phyloP scores from a whole-genome alignment of 1,139 yeast genomes.

The Suhomyces guaymorum region DNA sequence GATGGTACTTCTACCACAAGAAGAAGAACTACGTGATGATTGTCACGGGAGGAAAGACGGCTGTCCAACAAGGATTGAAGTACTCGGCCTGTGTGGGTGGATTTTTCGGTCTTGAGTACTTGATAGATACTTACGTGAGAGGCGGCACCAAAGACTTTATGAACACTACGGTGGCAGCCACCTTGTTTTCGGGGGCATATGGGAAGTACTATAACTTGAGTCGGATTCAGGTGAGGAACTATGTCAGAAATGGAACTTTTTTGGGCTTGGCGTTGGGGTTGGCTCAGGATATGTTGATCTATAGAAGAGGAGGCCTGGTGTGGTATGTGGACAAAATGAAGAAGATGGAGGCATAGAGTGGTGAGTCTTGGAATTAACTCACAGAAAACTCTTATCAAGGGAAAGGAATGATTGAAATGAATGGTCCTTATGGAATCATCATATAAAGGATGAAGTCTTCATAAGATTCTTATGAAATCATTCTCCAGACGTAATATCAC shows the following conservation, averaged over 20 bases:
- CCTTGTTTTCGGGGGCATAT: constrained; percentile 52
- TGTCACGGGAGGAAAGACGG: constrained; percentile 51
- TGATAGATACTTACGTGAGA: constrained; percentile 51
- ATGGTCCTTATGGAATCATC: too few species aligned
- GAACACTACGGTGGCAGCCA: constrained; percentile 60
- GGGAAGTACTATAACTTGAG: constrained; percentile 49
- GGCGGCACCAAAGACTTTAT: constrained; percentile 56
- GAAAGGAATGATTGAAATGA: too few species aligned
- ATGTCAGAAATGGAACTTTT: constrained; percentile 53
- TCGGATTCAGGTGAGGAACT: constrained; percentile 46
- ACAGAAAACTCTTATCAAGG: too few species aligned
- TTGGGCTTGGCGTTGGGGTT: constrained; percentile 64
- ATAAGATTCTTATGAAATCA: too few species aligned
- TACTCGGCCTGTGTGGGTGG: constrained; percentile 49
- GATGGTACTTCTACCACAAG: constrained; percentile 89
- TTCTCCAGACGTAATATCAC: too few species aligned
- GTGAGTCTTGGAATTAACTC: too few species aligned
- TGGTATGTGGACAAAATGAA: constrained; percentile 53
- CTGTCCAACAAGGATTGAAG: constrained; percentile 45
- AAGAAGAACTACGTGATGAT: constrained; percentile 78
- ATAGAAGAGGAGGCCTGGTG: constrained; percentile 57
- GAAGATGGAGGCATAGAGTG: constrained; percentile 7
- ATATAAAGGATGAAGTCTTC: too few species aligned
- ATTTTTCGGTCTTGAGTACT: constrained; percentile 63
- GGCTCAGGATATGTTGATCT: constrained; percentile 62